Conservation (phyloP, 805 yeast species). For the Ascoidea asiatica region DNA sequence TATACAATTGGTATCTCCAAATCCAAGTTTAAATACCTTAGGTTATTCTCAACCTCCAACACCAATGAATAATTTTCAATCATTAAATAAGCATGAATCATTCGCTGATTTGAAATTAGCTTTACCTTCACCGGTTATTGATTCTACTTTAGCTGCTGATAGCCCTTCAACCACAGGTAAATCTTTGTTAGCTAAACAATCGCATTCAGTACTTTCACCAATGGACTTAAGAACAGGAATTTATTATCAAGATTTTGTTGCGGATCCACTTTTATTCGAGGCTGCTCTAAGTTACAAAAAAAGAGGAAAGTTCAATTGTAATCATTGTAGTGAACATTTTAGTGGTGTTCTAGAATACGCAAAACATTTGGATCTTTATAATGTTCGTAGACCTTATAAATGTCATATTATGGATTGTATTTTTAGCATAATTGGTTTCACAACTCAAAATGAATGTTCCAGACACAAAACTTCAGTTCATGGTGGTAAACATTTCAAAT, state of each 20-base stretch:
- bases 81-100: too few relatives aligned
- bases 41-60: too few relatives aligned
- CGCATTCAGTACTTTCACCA: neutral
- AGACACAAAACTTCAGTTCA: constrained; percentile 7
- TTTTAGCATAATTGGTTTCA: constrained; percentile 6
- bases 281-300: constrained; percentile 10
- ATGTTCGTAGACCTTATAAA: constrained; percentile 3
- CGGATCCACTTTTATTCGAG: neutral
- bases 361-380: constrained; percentile 7
- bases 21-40: too few relatives aligned
- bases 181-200: neutral
- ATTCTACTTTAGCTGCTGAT: neutral
- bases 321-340: constrained; percentile 6
- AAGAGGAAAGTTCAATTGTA: constrained; percentile 21
- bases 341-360: constrained; percentile 6
- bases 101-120: neutral
- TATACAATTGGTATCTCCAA: too few relatives aligned
- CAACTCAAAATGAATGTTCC: constrained; percentile 5
- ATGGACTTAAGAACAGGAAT: neutral
- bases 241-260: neutral
- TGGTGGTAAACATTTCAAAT: constrained; percentile 6
- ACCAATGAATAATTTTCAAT: too few relatives aligned
- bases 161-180: neutral
- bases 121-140: neutral
- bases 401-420: constrained; percentile 5